Evolutionary conservation across 2,329 filamentous ascomycete genomes (phyloP).

Genomic region (Colletotrichum sp.): DNA sequence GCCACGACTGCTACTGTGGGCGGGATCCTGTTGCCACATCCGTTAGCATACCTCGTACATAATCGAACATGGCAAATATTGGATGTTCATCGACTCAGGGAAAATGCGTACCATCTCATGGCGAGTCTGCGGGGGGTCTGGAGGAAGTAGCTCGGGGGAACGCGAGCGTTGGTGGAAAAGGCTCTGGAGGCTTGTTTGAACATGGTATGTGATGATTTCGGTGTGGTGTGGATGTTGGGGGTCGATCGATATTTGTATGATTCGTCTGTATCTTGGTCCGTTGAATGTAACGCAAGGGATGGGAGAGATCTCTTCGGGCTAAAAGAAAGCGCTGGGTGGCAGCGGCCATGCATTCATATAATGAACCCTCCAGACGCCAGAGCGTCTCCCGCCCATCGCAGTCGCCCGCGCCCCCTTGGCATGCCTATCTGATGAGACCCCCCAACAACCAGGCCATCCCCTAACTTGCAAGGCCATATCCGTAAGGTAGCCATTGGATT

Average conservation of each 20-base stretch:
- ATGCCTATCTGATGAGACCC: slow-evolving; percentile 10
- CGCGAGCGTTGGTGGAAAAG: slow-evolving; percentile 38
- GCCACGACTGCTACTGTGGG: slow-evolving; percentile 34
- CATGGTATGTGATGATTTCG: slow-evolving; percentile 1
- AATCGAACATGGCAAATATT: neutral
- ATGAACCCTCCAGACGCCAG: neutral
- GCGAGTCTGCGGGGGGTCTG: slow-evolving; percentile 32
- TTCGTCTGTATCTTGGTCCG: neutral
- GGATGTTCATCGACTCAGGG: neutral
- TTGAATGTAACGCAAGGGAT: slow-evolving; percentile 11
- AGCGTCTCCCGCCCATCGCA: neutral
- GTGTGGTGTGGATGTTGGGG: neutral
- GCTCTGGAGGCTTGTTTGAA: slow-evolving; percentile 24
- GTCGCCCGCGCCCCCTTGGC: neutral
- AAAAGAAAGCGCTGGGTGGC: neutral
- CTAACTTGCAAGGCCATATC: neutral
- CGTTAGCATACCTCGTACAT: neutral
- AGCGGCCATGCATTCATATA: slow-evolving; percentile 18
- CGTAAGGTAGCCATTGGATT: neutral
- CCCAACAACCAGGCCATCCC: neutral
- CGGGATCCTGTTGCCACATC: slow-evolving; percentile 30
- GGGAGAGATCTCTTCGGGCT: neutral
- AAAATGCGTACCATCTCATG: slow-evolving; percentile 33
- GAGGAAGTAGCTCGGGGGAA: slow-evolving; percentile 36
- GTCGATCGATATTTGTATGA: neutral